phyloP scores from a whole-genome alignment of 2,329 filamentous ascomycete species.

The Colletotrichum brevisporum region DNA sequence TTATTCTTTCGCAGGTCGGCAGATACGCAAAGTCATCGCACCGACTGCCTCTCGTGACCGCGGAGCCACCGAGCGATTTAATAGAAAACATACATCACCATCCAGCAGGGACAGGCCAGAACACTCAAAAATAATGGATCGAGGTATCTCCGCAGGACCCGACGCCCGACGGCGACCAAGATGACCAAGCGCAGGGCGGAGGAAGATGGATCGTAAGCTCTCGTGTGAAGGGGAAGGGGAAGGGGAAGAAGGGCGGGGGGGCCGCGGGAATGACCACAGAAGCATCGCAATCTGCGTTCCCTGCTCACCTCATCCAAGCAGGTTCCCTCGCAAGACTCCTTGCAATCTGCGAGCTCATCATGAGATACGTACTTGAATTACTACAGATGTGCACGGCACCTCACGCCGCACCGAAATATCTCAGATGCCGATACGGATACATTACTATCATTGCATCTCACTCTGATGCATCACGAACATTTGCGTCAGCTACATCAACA shows the following conservation, averaged over 20 bases:
- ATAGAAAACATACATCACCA: background rate
- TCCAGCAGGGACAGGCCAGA: conserved; percentile 5
- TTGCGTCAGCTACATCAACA: background rate
- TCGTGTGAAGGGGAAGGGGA: background rate
- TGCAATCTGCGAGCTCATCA: conserved; percentile 7
- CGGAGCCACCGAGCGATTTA: background rate
- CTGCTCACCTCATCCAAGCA: conserved; percentile 10
- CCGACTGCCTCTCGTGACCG: background rate
- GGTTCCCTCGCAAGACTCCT: conserved; percentile 1
- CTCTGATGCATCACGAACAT: background rate
- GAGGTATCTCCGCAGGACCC: background rate
- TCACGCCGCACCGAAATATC: background rate
- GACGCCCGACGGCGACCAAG: background rate
- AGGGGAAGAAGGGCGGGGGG: background rate
- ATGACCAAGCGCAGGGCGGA: background rate
- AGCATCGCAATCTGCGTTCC: conserved; percentile 29
- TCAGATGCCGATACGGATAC: background rate
- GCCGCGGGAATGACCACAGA: conserved; percentile 14
- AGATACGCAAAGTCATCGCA: conserved; percentile 14
- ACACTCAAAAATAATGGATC: background rate
- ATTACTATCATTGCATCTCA: background rate
- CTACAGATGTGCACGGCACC: background rate
- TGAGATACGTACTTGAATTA: background rate
- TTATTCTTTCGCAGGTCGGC: conserved; percentile 4
- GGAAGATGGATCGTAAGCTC: conserved; percentile 11